These are phyloP conservation scores for Scytalidium sp. DNA, from an alignment of 2,329 filamentous ascomycete species.

Conservation along the genomic window DNA sequence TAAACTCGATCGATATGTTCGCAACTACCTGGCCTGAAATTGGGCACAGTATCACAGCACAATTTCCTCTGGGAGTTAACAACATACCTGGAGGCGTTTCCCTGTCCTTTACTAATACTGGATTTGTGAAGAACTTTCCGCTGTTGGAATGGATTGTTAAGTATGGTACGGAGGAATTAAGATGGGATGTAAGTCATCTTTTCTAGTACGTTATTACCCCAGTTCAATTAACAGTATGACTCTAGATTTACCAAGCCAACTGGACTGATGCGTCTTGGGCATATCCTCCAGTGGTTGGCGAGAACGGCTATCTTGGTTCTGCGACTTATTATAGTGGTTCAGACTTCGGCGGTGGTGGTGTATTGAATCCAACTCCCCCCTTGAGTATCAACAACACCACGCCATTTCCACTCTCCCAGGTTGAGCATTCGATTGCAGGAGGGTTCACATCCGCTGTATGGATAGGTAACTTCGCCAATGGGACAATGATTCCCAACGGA, in stretches of 20 bases:
- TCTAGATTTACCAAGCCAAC: constrained; percentile 20
- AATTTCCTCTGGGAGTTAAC: background rate
- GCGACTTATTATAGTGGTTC: constrained; percentile 20
- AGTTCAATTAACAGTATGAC: constrained; percentile 3
- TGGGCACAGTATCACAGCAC: background rate
- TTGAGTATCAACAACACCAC: constrained; percentile 22
- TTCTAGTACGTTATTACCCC: background rate
- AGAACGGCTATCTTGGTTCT: constrained; percentile 26
- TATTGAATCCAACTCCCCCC: constrained; percentile 14
- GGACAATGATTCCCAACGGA: constrained; percentile 22
- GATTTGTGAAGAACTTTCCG: background rate
- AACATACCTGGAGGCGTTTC: background rate
- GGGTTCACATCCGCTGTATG: constrained; percentile 14
- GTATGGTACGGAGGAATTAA: background rate
- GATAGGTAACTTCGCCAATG: constrained; percentile 27
- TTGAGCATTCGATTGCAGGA: constrained; percentile 14
- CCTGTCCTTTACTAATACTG: background rate
- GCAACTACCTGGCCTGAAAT: background rate
- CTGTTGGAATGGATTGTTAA: background rate
- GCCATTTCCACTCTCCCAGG: constrained; percentile 18
- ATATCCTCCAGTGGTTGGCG: constrained; percentile 24
- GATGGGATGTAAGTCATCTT: background rate
- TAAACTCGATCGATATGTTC: background rate
- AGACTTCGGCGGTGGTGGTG: background rate
- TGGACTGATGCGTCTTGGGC: constrained; percentile 24